These are phyloP conservation scores for Thelonectria rubi DNA, from an alignment of 2,329 filamentous ascomycete species.

Conservation along the genomic window DNA sequence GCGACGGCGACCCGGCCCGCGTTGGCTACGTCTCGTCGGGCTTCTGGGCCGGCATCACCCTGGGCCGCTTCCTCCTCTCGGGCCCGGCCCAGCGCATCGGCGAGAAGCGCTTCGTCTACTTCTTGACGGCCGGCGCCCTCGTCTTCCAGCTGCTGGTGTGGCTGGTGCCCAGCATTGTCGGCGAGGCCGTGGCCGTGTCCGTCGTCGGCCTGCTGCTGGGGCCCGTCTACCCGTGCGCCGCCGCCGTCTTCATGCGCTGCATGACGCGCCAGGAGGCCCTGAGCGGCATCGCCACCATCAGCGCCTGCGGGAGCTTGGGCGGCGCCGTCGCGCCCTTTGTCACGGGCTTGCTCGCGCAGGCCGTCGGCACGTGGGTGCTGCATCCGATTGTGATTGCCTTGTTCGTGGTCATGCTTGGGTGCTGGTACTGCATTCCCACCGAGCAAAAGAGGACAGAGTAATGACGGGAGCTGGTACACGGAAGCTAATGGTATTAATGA, in stretches of 20 bases:
- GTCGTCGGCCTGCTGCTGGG: slow-evolving; percentile 80
- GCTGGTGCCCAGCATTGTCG: slow-evolving; percentile 79
- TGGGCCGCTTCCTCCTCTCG: slow-evolving; percentile 77
- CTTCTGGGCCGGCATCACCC: slow-evolving; percentile 77
- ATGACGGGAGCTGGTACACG: neutral
- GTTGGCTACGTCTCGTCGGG: slow-evolving; percentile 84
- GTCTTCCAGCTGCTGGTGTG: slow-evolving; percentile 81
- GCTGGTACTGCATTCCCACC: slow-evolving; percentile 69
- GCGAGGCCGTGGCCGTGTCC: slow-evolving; percentile 72
- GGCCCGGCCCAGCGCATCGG: slow-evolving; percentile 73
- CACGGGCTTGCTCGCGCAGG: slow-evolving; percentile 71
- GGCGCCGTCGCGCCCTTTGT: slow-evolving; percentile 73
- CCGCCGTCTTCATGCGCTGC: slow-evolving; percentile 68
- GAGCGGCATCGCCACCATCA: slow-evolving; percentile 72
- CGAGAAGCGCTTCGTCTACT: slow-evolving; percentile 74
- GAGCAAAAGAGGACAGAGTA: slow-evolving; percentile 69
- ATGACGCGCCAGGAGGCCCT: slow-evolving; percentile 69
- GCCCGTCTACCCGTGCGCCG: slow-evolving; percentile 80
- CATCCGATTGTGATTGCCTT: slow-evolving; percentile 73
- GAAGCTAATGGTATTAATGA: neutral
- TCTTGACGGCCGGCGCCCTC: slow-evolving; percentile 67
- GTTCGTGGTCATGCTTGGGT: slow-evolving; percentile 71
- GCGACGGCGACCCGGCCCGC: slow-evolving; percentile 72
- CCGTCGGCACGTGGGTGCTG: slow-evolving; percentile 69
- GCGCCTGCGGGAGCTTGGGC: slow-evolving; percentile 74